These are phyloP conservation scores for Kodamaea arcana DNA, from an alignment of 1,139 yeast species.

Conservation along the genomic window DNA sequence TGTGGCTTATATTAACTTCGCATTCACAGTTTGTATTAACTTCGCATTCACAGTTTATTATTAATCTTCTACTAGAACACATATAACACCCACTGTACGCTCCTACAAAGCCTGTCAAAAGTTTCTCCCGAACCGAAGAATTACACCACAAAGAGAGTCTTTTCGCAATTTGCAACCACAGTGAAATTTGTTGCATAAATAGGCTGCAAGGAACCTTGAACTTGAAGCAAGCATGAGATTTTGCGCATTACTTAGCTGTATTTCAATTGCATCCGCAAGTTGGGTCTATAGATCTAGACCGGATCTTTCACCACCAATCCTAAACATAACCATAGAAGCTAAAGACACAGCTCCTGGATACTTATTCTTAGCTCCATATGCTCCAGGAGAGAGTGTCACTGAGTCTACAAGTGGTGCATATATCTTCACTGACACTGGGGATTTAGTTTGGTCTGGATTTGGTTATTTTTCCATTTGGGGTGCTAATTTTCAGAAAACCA, in stretches of 20 bases:
- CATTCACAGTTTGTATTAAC: no score
- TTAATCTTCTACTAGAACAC: no score
- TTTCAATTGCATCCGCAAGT: conserved; percentile 15
- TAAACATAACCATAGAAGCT: conserved; percentile 28
- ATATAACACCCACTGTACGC: no score
- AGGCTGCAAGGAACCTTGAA: background rate
- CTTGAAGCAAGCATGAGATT: conserved; percentile 3
- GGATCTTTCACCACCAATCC: conserved; percentile 29
- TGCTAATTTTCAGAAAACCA: conserved; percentile 30
- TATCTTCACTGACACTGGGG: conserved; percentile 28
- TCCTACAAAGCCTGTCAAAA: no score
- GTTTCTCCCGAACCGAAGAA: background rate
- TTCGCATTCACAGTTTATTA: no score
- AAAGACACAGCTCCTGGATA: conserved; percentile 22
- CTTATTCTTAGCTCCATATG: conserved; percentile 29
- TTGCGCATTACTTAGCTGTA: background rate
- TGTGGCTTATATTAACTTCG: no score
- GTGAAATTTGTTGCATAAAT: no score
- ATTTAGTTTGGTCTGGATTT: conserved; percentile 34
- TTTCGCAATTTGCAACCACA: no score
- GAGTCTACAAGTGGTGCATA: conserved; percentile 21
- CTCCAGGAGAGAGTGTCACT: conserved; percentile 4
- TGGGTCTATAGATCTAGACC: conserved; percentile 31
- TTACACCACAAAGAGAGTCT: background rate
- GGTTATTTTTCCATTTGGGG: conserved; percentile 28